Conservation (phyloP, 192 early-diverging fungal species). For the Jimgerdemannia lactiflua region DNA sequence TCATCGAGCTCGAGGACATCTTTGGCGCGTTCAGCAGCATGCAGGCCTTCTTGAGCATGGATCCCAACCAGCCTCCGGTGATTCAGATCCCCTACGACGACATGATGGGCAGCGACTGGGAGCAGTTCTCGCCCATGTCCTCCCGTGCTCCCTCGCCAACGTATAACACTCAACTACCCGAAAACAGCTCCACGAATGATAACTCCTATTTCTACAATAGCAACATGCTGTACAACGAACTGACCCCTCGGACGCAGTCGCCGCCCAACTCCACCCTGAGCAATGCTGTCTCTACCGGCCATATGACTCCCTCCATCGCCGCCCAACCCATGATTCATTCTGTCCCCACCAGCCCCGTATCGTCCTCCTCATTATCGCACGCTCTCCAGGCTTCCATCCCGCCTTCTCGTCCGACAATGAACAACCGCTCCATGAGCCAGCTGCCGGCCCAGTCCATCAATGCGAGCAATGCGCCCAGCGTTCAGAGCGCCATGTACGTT, state of each 20-base stretch:
- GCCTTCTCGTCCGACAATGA: not conserved
- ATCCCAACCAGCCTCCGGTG: conserved; percentile 12
- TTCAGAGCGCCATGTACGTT: conserved; percentile 11
- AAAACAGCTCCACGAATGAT: not conserved
- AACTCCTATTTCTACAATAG: not conserved
- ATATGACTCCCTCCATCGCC: not conserved
- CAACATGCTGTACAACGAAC: not conserved
- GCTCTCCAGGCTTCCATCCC: not conserved
- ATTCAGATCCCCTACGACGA: conserved; percentile 6
- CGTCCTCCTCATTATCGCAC: not conserved
- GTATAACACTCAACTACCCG: not conserved
- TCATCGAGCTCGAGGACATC: conserved; percentile 30
- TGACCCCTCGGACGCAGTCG: not conserved
- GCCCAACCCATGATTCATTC: not conserved
- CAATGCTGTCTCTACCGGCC: not conserved
- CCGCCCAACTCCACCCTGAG: not conserved
- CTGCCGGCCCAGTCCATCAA: not conserved
- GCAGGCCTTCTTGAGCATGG: conserved; percentile 21
- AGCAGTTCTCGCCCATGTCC: not conserved
- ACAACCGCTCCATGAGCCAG: not conserved
- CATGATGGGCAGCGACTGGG: conserved; percentile 4
- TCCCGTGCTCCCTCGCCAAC: not conserved
- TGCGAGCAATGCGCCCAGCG: not conserved
- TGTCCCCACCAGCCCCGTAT: not conserved
- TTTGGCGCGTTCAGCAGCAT: conserved; percentile 27